phyloP scores from a whole-genome alignment of 129 eudicot species.

The Tagetes erecta region DNA sequence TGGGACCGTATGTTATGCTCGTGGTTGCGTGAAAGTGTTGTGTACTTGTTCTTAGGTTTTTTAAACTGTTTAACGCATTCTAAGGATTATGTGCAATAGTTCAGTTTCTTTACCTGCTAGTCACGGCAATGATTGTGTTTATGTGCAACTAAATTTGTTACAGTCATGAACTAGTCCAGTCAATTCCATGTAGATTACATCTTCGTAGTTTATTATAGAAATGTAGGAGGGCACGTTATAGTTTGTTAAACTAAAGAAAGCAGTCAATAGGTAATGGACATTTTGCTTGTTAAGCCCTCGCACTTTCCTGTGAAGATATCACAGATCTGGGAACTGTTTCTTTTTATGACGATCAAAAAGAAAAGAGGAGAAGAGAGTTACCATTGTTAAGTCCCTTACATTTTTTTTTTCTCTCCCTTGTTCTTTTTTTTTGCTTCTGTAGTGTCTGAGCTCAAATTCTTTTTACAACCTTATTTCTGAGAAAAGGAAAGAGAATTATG shows the following conservation, averaged over 20 bases:
- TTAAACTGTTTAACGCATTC: neutral
- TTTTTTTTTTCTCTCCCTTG: neutral
- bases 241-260: constrained; percentile 7
- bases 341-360: neutral
- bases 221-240: neutral
- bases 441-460: constrained; percentile 21
- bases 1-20: neutral
- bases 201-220: neutral
- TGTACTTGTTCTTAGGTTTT: neutral
- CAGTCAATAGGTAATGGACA: neutral
- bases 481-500: neutral
- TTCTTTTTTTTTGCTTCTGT: constrained; percentile 1
- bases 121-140: neutral
- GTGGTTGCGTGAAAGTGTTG: neutral
- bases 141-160: neutral
- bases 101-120: neutral
- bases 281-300: neutral
- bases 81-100: constrained; percentile 14
- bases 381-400: constrained; percentile 11
- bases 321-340: neutral
- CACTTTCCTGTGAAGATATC: neutral
- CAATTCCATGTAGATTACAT: neutral
- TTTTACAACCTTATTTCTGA: neutral
- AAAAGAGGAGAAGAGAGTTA: neutral
- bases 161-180: neutral